Conservation (phyloP, 805 yeast species). For the Yarrowia alimentaria region DNA sequence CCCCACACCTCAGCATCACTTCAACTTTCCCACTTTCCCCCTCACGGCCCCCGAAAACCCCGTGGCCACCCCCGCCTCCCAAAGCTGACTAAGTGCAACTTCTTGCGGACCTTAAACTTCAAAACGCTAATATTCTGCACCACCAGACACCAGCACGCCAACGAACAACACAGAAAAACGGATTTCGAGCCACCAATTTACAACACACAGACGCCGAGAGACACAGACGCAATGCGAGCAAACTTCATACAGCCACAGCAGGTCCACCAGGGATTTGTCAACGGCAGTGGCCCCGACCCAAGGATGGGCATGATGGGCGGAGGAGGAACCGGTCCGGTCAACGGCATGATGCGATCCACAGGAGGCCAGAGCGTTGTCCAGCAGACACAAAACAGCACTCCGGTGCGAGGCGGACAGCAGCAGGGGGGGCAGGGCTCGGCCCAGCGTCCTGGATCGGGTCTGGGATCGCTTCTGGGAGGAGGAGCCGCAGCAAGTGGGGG, state of each 20-base stretch:
- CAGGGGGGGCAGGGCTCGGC: not conserved
- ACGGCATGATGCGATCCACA: slow-evolving; percentile 26
- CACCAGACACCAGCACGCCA: slow-evolving; percentile 1
- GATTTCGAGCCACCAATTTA: no score
- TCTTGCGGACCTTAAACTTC: no score
- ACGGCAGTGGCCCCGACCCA: slow-evolving; percentile 26
- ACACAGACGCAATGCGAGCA: slow-evolving; percentile 23
- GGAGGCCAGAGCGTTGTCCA: slow-evolving; percentile 7
- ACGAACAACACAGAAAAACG: not conserved
- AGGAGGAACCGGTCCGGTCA: slow-evolving; percentile 15
- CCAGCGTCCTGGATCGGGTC: slow-evolving; percentile 16
- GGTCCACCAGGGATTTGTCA: slow-evolving; percentile 20
- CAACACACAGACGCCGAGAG: no score
- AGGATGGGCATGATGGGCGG: slow-evolving; percentile 26
- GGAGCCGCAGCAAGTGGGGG: no score
- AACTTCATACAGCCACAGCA: slow-evolving; percentile 28
- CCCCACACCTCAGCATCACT: no score
- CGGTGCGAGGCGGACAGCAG: slow-evolving; percentile 13
- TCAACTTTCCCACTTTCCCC: no score
- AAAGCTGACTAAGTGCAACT: no score
- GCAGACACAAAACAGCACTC: slow-evolving; percentile 23
- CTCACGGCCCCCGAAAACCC: no score
- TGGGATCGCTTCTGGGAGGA: no score
- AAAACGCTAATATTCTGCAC: no score
- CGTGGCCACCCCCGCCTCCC: no score